Conservation (phyloP, 2,329 filamentous ascomycete species). For the Calycina marina region DNA sequence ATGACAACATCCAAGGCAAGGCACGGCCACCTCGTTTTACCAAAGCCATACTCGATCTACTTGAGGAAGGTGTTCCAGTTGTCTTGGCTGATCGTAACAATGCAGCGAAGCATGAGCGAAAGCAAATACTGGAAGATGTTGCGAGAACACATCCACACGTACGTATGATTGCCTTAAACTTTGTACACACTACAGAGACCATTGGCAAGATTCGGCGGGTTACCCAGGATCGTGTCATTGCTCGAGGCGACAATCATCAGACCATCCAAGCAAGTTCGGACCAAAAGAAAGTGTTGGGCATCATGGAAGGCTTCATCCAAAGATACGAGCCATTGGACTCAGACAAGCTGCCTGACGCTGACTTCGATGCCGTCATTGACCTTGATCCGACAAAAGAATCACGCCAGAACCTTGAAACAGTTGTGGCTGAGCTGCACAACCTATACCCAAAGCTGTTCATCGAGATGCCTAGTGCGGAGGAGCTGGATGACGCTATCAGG, state of each 20-base stretch:
- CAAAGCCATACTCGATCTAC: constrained; percentile 47
- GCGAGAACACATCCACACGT: constrained; percentile 44
- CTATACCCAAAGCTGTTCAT: constrained; percentile 64
- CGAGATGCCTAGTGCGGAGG: constrained; percentile 52
- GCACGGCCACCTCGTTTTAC: constrained; percentile 68
- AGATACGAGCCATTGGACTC: constrained; percentile 70
- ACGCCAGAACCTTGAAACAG: constrained; percentile 69
- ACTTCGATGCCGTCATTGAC: constrained; percentile 74
- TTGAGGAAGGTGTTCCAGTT: constrained; percentile 45
- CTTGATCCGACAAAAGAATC: constrained; percentile 68
- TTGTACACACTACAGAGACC: constrained; percentile 56
- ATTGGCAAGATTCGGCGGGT: constrained; percentile 59
- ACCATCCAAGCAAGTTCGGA: constrained; percentile 81
- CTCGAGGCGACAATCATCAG: constrained; percentile 90
- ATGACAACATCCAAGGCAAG: constrained; percentile 83
- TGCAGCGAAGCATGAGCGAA: constrained; percentile 72
- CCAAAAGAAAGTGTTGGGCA: constrained; percentile 59
- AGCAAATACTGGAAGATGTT: constrained; percentile 75
- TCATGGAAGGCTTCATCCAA: constrained; percentile 88
- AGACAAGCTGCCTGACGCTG: constrained; percentile 54
- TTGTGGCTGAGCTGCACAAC: constrained; percentile 57
- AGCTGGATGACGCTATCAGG: constrained; percentile 68
- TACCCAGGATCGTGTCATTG: constrained; percentile 65
- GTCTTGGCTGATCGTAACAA: constrained; percentile 94
- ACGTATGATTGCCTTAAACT: constrained; percentile 75